A percentile compares a stretch with the other conserved stretches of the same genome.
phyloP scores from a whole-genome alignment of 345 rosid genomes.

The Eucalyptus pauciflora region DNA sequence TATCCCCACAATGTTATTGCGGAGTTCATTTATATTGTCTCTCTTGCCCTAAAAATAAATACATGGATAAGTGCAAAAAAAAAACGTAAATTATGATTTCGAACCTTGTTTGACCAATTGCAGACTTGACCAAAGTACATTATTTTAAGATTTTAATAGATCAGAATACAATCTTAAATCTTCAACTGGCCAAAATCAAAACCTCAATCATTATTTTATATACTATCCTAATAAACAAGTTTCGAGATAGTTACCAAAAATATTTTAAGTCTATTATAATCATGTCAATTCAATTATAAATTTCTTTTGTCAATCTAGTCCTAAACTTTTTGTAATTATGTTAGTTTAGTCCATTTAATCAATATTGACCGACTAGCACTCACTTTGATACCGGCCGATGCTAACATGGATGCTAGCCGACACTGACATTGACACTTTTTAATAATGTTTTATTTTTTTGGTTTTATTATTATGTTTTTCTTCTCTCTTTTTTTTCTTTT shows the following conservation, averaged over 20 bases:
- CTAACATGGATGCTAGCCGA: too few species aligned
- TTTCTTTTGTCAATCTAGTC: too few species aligned
- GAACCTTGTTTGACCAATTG: neutral
- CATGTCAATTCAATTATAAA: too few species aligned
- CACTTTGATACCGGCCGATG: rapidly evolving
- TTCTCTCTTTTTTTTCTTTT: too few species aligned
- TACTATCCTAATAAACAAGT: neutral
- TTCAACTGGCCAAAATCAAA: neutral
- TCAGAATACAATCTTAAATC: neutral
- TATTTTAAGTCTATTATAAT: too few species aligned
- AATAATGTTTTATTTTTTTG: too few species aligned
- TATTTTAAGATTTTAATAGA: neutral
- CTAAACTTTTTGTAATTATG: too few species aligned
- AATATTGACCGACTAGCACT: too few species aligned
- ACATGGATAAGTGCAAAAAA: neutral
- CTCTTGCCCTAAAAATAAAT: neutral
- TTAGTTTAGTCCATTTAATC: too few species aligned
- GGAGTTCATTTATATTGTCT: neutral
- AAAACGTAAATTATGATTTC: neutral
- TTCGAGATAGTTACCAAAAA: too few species aligned
- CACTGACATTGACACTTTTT: too few species aligned
- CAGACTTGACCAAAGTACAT: neutral
- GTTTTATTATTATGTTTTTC: too few species aligned
- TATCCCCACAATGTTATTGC: neutral
- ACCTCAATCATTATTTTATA: neutral